Evolutionary conservation across 805 yeast species (phyloP), one percentile per base, ranked within the genome.

Genomic region (Saccharomycopsis vini): DNA sequence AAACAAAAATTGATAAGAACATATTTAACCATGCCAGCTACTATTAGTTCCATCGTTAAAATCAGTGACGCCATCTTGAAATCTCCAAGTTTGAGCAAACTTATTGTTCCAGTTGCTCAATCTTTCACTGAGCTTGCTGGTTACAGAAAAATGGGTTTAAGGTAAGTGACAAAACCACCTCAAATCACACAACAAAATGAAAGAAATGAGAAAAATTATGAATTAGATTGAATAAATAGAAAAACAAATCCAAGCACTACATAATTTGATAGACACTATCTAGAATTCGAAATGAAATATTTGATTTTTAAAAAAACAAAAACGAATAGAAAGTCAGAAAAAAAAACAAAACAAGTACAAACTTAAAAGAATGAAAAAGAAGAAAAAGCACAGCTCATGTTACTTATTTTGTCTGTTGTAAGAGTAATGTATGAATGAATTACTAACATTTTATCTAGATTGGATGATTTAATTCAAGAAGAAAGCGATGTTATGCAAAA

Each of bases 71-170:
- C 69, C 71, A 80, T 90, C 59, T 73, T 83, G 61, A 80, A 79
- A 55, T 75, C 87, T 53, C 95, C 97, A 43, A 60, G 77, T 40
- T 75, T 92, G 59, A 75, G 83, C 53, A 78, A 80, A 62, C 63
- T 89, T 54, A 71, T 84, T 52, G 73, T 81, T 26, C 97, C 98
- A 52, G 72, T 81, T 32, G 83, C 97, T 38, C 75, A 79, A 59
- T 69, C 76, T 55, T 89, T 81, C 67, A 69, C 75, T 54, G 69
- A 79, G 54, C 72, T 74, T 53, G 73, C 95, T 45, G 97, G 97
- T 48, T 92, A 92, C 84, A 84, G 97, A 73, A 77, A 88, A 65
- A 66, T 92, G 70, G 98, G 98, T 44, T 75, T 92, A 58, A 86
- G 32, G 43, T 69, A 71, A 66, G 56, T 43, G 60, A 9, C 18